Conservation (phyloP, 352 stramenopile species). For the Pythium vanterpoolii region DNA sequence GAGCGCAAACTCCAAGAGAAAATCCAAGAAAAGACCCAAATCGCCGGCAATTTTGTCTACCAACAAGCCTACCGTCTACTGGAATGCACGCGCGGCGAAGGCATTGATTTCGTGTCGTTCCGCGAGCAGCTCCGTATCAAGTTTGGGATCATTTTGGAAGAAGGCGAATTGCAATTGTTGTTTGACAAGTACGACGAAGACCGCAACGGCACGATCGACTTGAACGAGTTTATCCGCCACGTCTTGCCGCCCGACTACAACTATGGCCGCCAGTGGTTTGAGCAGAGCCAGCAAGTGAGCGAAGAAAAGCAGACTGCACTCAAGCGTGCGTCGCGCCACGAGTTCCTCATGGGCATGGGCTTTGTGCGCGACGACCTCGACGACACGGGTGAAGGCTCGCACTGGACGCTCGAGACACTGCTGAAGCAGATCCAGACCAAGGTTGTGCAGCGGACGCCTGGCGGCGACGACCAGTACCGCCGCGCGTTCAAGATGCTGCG, state of each 20-base stretch:
- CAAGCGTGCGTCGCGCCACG: slow-evolving; percentile 56
- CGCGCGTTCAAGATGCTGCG: slow-evolving; percentile 82
- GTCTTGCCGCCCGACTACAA: slow-evolving; percentile 77
- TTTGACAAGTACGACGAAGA: slow-evolving; percentile 88
- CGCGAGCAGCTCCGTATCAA: slow-evolving; percentile 71
- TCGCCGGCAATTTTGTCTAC: slow-evolving; percentile 83
- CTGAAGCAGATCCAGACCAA: slow-evolving; percentile 77
- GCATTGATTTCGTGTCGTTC: slow-evolving; percentile 78
- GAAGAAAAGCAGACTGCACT: slow-evolving; percentile 52
- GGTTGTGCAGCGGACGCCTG: slow-evolving; percentile 72
- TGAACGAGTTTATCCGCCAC: slow-evolving; percentile 80
- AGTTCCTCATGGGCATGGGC: slow-evolving; percentile 51
- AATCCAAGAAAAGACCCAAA: slow-evolving; percentile 83
- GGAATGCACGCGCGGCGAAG: slow-evolving; percentile 63
- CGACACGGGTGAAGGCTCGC: slow-evolving; percentile 43
- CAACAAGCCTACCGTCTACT: slow-evolving; percentile 83
- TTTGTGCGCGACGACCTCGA: slow-evolving; percentile 28
- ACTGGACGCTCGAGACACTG: slow-evolving; percentile 65
- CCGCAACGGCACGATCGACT: slow-evolving; percentile 72
- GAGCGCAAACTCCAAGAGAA: slow-evolving; percentile 83
- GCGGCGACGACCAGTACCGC: slow-evolving; percentile 73
- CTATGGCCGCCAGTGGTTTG: slow-evolving; percentile 70
- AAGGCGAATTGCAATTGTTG: slow-evolving; percentile 63
- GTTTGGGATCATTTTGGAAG: slow-evolving; percentile 77
- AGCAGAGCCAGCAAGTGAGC: slow-evolving; percentile 64